phyloP scores from a whole-genome alignment of 768 basidiomycete genomes.

The Pleurotus tuoliensis region DNA sequence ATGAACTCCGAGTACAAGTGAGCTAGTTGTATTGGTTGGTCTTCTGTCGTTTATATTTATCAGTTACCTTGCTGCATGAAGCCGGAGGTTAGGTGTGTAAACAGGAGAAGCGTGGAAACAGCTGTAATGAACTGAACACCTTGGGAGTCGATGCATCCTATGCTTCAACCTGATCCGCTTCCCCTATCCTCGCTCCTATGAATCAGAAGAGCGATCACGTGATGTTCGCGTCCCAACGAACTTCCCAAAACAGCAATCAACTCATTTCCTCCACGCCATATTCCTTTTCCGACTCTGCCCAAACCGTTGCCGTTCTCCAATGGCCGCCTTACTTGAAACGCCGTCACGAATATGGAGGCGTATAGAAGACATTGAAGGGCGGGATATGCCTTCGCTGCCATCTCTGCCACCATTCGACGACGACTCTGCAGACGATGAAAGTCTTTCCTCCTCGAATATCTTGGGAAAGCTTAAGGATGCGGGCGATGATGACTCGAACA shows the following conservation, averaged over 20 bases:
- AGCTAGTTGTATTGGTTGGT: too few species aligned
- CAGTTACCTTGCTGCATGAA: too few species aligned
- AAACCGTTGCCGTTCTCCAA: slow-evolving; percentile 11
- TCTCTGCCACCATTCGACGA: slow-evolving; percentile 72
- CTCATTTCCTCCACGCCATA: background rate
- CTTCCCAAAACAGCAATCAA: background rate
- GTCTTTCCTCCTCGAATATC: slow-evolving; percentile 6
- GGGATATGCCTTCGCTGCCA: slow-evolving; percentile 80
- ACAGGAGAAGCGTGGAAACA: too few species aligned
- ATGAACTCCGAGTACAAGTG: too few species aligned
- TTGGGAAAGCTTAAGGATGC: slow-evolving; percentile 16
- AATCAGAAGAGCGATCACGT: background rate
- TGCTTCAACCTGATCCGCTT: background rate
- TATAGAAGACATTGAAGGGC: slow-evolving; percentile 70
- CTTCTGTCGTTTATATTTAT: too few species aligned
- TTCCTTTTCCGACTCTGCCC: background rate
- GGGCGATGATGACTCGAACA: slow-evolving; percentile 20
- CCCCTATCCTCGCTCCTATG: background rate
- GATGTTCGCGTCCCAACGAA: background rate
- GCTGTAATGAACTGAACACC: too few species aligned
- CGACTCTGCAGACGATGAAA: slow-evolving; percentile 37
- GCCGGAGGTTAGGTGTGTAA: too few species aligned
- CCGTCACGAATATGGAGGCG: slow-evolving; percentile 84
- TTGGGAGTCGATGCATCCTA: background rate
- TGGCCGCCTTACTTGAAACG: slow-evolving; percentile 66